Conservation (phyloP, 2,329 filamentous ascomycete species). For the Ambrosiella beaveri region DNA sequence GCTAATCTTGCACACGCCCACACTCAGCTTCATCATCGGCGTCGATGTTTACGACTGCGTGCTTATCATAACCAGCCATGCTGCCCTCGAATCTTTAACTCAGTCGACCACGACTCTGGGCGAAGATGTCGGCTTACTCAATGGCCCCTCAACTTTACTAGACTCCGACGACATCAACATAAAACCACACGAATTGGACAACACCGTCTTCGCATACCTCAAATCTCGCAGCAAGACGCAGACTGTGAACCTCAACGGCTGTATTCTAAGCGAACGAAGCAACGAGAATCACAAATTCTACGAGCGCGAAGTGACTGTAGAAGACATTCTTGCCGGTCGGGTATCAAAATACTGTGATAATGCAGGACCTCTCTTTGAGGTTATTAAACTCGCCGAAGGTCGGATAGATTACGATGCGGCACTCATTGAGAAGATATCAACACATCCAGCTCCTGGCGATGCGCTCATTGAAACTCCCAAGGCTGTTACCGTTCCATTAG, state of each 20-base stretch:
- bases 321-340: conserved; percentile 40
- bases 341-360: conserved; percentile 37
- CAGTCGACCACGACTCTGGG: conserved; percentile 64
- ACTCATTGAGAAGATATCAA: conserved; percentile 45
- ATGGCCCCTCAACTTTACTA: conserved; percentile 50
- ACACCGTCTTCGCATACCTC: conserved; percentile 40
- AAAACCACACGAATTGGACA: conserved; percentile 29
- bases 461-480: conserved; percentile 35
- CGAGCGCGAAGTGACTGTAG: conserved; percentile 29
- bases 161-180: conserved; percentile 36
- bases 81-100: conserved; percentile 71
- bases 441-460: conserved; percentile 60
- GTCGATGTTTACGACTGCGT: conserved; percentile 95
- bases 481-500: conserved; percentile 17
- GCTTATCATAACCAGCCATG: conserved; percentile 73
- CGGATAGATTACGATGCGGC: conserved; percentile 55
- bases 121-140: conserved; percentile 58
- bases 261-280: conserved; percentile 35
- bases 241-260: conserved; percentile 37
- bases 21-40: conserved; percentile 74
- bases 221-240: conserved; percentile 40
- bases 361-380: conserved; percentile 50
- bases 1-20: conserved; percentile 77
- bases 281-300: conserved; percentile 47
- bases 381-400: conserved; percentile 76